Evolutionary conservation across 805 yeast species (phyloP), one percentile per base, ranked within the genome.

Genomic region (Hanseniaspora pseudoguilliermondii): DNA sequence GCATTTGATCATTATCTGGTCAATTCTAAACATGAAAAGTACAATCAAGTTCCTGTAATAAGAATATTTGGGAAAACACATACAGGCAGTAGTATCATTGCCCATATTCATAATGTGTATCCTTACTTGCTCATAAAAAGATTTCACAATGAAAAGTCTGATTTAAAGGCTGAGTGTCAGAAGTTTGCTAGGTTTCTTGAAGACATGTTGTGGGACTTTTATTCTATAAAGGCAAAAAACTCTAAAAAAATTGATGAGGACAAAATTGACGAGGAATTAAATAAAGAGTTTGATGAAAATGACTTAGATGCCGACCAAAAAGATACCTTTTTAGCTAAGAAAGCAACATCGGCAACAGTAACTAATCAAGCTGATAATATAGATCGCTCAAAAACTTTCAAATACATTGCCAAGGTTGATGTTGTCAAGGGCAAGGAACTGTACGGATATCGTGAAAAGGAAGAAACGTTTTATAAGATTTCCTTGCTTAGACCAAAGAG

Each of bases 71-170:
- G 97, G 0, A 74, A 79, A 13, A 60, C 83, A 0, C 74, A 78
- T 1, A 73, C 81, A 0, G 86, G 88, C 0, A 80, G 79, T 60
- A 77, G 79, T 32, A 74, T 75, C 11, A 61, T 78, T 15, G 77
- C 84, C 0, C 96, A 93, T 66, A 71, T 93, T 10, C 97, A 90
- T 69, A 90, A 91, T 41, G 78, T 79, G 20, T 86, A 75, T 60
- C 98, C 97, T 0, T 93, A 91, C 64, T 60, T 91, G 1, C 89
- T 76, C 64, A 72, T 90, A 2, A 80, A 78, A 38, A 83, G 83
- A 63, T 72, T 34, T 4, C 57, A 60, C 5, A 41, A 41, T 15
- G 18, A 11, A 6, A 27, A 23, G 1, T 23, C 44, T 23, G 61
- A 60, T 2, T 61, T 72, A 7, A 57, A 63, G 13, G 63, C 65